Evolutionary conservation across 1,284 basidiomycete species (phyloP), one percentile per base, ranked within the genome.

Genomic region (Thecaphora frezii): DNA sequence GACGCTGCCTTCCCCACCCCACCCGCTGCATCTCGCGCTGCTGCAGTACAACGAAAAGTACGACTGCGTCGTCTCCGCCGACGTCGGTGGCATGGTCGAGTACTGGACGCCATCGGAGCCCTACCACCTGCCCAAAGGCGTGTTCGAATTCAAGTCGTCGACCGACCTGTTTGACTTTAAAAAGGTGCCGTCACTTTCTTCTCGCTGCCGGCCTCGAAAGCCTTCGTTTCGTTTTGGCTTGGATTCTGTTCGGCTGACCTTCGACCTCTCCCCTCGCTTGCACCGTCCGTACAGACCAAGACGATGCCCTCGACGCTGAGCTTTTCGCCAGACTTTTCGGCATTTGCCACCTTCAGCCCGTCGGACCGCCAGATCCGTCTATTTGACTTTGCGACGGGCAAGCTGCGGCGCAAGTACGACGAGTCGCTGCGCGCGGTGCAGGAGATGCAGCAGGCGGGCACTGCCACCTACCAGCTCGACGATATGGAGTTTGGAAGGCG

Each of bases 401-500:
- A 96, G 79, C 83, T 97, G 69, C 87, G 87, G 13, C 86, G 93
- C 18, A 91, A 89, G 75, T 98, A 97, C 77, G 94, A 99, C 70
- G 96, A 99, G 80, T 93, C 90, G 0, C 83, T 98, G 0, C 82
- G 86, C 4, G 93, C 94, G 0, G 88, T 93, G 30, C 90, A 93
- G 74, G 93, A 97, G 78, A 97, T 97, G 93, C 80, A 81, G 52
- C 77, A 80, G 51, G 79, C 75, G 3, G 91, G 91, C 1, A 93
- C 91, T 8, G 88, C 90, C 0, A 85, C 91, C 19, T 91, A 89
- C 81, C 89, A 87, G 74, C 86, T 98, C 12, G 96, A 99, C 63
- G 93, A 97, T 79, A 99, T 99, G 94, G 96, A 99, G 78, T 97
- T 99, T 75, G 94, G 96, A n/a, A 84, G 96, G 54, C 84, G 96